Base-by-base conservation (phyloP, 768 basidiomycete genomes). In the Mycena venus region DNA sequence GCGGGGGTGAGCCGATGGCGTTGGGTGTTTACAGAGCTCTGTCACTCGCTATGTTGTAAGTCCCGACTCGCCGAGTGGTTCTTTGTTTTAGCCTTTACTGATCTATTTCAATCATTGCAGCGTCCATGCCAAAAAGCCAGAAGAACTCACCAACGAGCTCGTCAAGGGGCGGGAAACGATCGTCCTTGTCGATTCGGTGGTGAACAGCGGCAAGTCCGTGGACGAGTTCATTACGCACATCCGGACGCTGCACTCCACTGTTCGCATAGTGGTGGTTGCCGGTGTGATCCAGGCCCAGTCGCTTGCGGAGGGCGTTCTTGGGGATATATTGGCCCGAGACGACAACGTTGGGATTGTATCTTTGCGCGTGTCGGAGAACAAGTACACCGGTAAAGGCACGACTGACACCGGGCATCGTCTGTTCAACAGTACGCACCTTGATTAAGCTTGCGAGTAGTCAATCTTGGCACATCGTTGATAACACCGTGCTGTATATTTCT, bases 1-100 rank as follows among this genome's bases (percentile, higher is more conserved):
- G 78, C 51, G 80, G 79, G 17, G 78, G 78, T 27, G 80, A 79
- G 71, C 78, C 78, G 19, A 77, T 81, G 78, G 80, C 79, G 31
- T 49, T 66, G 9, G 72, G 79, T 67, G 69, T 80, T 27, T 78
- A 64, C 62, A 68, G 66, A 12, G 78, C 72, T 47, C 53, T 80
- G 29, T 74, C 64, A 11, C 70, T 67, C 32, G 77, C 79, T 49
- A 78, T 75, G 79, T 80, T 79, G 76, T 77, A 55, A 75, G 76
- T 69, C 27, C 17, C 36, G 36, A 38, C 36, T n/a, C 23, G 25
- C 64, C 31, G 23, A 25, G n/a, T 27, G 4, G 15, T 65, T 59
- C 23, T 58, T 58, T 51, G 17, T 62, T 51, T 32, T 62, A 14
- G 34, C 51, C 17, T 56, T 32, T 25, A 67, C 66, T 77, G 12